Evolutionary conservation across 176 grass and related monocot genomes (phyloP).

Genomic region (Triticum monococcum): DNA sequence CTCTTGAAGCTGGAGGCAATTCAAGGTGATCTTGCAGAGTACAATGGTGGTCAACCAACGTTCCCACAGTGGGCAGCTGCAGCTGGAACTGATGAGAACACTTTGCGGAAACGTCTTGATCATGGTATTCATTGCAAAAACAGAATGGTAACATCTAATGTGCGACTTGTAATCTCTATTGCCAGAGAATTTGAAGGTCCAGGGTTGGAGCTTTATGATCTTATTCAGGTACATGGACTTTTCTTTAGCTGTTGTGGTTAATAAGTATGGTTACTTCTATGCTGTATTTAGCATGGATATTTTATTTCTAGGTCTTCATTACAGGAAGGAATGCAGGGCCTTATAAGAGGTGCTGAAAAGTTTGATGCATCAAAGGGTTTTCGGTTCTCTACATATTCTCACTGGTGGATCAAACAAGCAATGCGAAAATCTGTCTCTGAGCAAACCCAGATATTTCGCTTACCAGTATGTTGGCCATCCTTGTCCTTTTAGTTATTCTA

Average conservation of each 20-base stretch:
- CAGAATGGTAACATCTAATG: constrained; percentile 83
- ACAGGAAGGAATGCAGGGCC: constrained; percentile 87
- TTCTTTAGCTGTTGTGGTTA: neutral
- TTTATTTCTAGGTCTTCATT: constrained; percentile 52
- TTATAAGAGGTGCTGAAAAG: constrained; percentile 75
- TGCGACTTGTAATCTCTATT: constrained; percentile 88
- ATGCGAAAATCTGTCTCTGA: constrained; percentile 71
- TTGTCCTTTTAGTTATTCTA: neutral
- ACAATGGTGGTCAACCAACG: constrained; percentile 55
- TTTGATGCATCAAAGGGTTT: constrained; percentile 95
- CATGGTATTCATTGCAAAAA: constrained; percentile 73
- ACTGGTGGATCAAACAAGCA: constrained; percentile 99
- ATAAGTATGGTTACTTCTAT: constrained; percentile 13
- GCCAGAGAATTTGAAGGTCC: constrained; percentile 64
- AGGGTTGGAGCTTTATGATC: constrained; percentile 63
- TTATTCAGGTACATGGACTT: constrained; percentile 71
- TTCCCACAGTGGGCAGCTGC: constrained; percentile 82
- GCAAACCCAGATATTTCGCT: constrained; percentile 68
- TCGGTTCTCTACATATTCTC: constrained; percentile 91
- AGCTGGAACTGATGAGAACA: constrained; percentile 51
- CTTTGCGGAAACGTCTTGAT: constrained; percentile 57
- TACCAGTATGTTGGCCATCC: constrained; percentile 55
- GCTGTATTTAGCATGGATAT: constrained; percentile 37
- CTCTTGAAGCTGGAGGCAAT: constrained; percentile 69
- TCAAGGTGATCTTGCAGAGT: constrained; percentile 45